These are phyloP conservation scores for Penicillium griseofulvum DNA, from an alignment of 2,329 filamentous ascomycete species.

Conservation along the genomic window DNA sequence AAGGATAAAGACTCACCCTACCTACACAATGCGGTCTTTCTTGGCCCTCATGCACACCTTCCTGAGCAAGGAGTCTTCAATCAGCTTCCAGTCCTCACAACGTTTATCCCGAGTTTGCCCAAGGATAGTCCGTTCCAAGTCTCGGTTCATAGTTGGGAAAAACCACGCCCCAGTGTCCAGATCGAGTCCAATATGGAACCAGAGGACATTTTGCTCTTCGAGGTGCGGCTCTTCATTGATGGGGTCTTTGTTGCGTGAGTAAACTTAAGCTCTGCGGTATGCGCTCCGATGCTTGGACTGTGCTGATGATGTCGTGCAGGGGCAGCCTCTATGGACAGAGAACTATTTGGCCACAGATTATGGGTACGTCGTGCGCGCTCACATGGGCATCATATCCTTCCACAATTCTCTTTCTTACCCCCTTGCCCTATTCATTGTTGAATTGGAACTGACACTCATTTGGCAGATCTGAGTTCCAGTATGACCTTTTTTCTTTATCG, in stretches of 20 bases:
- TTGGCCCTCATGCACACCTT: conserved; percentile 29
- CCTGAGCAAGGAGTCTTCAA: conserved; percentile 28
- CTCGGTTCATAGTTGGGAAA: conserved; percentile 72
- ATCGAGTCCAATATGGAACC: conserved; percentile 57
- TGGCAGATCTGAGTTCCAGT: conserved; percentile 38
- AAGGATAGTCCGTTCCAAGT: conserved; percentile 63
- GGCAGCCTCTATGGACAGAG: conserved; percentile 56
- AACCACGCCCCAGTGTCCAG: conserved; percentile 58
- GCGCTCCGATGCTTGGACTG: neutral
- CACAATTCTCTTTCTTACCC: neutral
- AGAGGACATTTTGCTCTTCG: conserved; percentile 58
- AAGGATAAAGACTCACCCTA: conserved; percentile 56
- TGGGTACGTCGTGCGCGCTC: conserved; percentile 42
- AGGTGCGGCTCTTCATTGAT: conserved; percentile 67
- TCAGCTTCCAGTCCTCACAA: conserved; percentile 64
- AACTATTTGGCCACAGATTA: conserved; percentile 53
- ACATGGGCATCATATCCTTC: neutral
- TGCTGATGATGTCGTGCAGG: conserved; percentile 34
- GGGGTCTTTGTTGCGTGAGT: conserved; percentile 62
- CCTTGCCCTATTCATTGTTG: neutral
- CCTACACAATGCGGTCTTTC: conserved; percentile 45
- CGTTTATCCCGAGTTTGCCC: conserved; percentile 66
- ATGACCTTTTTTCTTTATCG: conserved; percentile 20
- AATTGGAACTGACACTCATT: neutral
- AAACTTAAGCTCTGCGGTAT: neutral